A percentile compares a stretch with the other conserved stretches of the same genome.
Conservation (phyloP, 371 early-diverging fungal species). For the Mortierella sp. region DNA sequence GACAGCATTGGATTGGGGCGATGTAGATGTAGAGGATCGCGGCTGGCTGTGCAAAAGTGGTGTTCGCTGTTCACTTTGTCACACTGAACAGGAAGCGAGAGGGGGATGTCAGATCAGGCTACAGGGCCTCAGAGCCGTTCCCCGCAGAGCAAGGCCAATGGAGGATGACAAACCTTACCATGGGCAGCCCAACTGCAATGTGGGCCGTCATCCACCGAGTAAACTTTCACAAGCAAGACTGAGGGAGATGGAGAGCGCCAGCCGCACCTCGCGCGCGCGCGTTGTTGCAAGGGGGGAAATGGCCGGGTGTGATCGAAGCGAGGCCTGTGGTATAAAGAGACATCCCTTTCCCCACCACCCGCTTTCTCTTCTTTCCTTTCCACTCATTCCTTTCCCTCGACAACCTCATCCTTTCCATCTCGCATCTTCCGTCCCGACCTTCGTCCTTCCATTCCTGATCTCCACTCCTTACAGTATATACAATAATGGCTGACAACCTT, state of each 20-base stretch:
- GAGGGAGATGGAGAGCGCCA: neutral
- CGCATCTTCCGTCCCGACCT: neutral
- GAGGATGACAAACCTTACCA: neutral
- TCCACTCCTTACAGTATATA: slow-evolving; percentile 6
- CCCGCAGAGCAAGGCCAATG: neutral
- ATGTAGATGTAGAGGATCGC: too few relatives aligned
- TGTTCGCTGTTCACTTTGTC: slow-evolving; percentile 1
- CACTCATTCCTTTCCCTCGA: slow-evolving; percentile 3
- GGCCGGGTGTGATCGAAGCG: neutral
- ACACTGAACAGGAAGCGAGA: neutral
- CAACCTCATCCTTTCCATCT: neutral
- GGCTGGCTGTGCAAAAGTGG: neutral
- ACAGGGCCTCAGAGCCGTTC: too few relatives aligned
- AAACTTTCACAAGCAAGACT: neutral
- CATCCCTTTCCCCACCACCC: neutral
- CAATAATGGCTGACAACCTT: slow-evolving; percentile 51
- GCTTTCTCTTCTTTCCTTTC: neutral
- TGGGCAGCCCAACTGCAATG: neutral
- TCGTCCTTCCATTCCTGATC: neutral
- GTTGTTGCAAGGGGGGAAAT: neutral
- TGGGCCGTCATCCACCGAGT: neutral
- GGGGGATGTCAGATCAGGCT: too few relatives aligned
- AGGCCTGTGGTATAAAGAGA: slow-evolving; percentile 10
- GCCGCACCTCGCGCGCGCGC: neutral
- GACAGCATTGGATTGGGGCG: too few relatives aligned